Percentiles rank a stretch among this genome's conserved stretches.
These are phyloP conservation scores for Trichocladium uniseriatum DNA, from an alignment of 495 filamentous ascomycete species.

Conservation along the genomic window DNA sequence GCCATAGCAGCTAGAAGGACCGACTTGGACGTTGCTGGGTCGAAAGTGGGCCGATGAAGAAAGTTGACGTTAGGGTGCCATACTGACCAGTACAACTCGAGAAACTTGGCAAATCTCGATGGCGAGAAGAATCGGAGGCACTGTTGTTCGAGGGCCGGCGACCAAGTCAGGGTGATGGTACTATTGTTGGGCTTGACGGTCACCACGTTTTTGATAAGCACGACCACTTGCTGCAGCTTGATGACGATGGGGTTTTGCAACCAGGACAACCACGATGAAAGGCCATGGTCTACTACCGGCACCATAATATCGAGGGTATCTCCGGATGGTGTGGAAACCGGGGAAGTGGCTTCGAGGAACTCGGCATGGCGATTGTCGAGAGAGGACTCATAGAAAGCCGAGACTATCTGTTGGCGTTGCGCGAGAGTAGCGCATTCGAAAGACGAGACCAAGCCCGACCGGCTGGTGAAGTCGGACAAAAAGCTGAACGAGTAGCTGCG, in stretches of 20 bases:
- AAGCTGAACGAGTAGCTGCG: conserved; percentile 21
- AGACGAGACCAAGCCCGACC: conserved; percentile 23
- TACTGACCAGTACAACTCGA: conserved; percentile 26
- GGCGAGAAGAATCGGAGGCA: conserved; percentile 25
- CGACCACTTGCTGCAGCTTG: conserved; percentile 22
- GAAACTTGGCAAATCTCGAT: conserved; percentile 19
- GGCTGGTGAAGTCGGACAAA: conserved; percentile 25
- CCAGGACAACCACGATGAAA: conserved; percentile 15
- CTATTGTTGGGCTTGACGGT: conserved; percentile 20
- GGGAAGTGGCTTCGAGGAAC: background rate
- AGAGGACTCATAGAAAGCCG: conserved; percentile 14
- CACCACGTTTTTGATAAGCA: conserved; percentile 19
- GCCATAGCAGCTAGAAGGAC: conserved; percentile 24
- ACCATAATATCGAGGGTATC: background rate
- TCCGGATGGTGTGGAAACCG: background rate
- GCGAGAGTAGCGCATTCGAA: conserved; percentile 24
- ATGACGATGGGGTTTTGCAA: conserved; percentile 18
- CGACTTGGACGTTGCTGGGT: conserved; percentile 15
- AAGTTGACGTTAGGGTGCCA: conserved; percentile 27
- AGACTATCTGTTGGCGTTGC: conserved; percentile 20
- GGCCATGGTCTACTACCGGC: background rate
- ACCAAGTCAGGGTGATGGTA: conserved; percentile 21
- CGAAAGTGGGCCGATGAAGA: conserved; percentile 22
- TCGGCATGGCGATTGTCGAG: conserved; percentile 10
- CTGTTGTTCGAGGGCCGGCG: conserved; percentile 16